Evolutionary conservation across 2,329 filamentous ascomycete genomes (phyloP).

Genomic region (Mariannaea sp.): DNA sequence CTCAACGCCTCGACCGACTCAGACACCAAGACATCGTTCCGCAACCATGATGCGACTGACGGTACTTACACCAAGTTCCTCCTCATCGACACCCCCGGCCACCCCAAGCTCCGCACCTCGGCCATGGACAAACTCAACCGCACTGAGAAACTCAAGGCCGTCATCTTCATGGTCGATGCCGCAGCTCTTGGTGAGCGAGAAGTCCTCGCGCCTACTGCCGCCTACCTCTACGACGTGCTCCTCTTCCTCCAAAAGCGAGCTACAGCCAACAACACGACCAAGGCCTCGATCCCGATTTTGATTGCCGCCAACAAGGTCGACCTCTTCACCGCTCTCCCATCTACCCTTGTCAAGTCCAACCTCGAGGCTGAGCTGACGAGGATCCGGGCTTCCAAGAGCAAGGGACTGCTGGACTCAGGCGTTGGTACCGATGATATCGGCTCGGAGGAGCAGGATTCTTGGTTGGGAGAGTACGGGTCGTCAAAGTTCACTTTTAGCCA

Average conservation of each 20-base stretch:
- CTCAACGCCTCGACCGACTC: constrained; percentile 57
- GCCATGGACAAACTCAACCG: constrained; percentile 59
- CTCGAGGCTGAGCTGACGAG: constrained; percentile 82
- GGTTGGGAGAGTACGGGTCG: constrained; percentile 81
- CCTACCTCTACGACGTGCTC: constrained; percentile 89
- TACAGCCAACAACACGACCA: constrained; percentile 46
- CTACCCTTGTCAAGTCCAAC: constrained; percentile 71
- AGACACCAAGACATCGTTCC: constrained; percentile 50
- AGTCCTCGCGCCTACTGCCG: constrained; percentile 72
- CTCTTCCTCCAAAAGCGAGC: constrained; percentile 78
- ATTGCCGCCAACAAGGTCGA: constrained; percentile 95
- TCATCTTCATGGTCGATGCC: constrained; percentile 91
- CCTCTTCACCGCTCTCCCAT: constrained; percentile 88
- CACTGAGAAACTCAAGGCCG: constrained; percentile 63
- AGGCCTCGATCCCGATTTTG: constrained; percentile 68
- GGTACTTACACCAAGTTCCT: constrained; percentile 71
- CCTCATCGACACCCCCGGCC: constrained; percentile 88
- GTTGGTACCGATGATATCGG: constrained; percentile 66
- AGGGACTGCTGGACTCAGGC: constrained; percentile 81
- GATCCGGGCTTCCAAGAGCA: constrained; percentile 76
- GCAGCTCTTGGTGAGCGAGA: constrained; percentile 65
- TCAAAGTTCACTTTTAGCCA: constrained; percentile 79
- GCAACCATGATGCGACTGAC: constrained; percentile 60
- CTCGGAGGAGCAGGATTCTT: constrained; percentile 76
- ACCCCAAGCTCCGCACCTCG: constrained; percentile 85